phyloP scores from a whole-genome alignment of 1,139 yeast genomes.

The Suhomyces taliae region DNA sequence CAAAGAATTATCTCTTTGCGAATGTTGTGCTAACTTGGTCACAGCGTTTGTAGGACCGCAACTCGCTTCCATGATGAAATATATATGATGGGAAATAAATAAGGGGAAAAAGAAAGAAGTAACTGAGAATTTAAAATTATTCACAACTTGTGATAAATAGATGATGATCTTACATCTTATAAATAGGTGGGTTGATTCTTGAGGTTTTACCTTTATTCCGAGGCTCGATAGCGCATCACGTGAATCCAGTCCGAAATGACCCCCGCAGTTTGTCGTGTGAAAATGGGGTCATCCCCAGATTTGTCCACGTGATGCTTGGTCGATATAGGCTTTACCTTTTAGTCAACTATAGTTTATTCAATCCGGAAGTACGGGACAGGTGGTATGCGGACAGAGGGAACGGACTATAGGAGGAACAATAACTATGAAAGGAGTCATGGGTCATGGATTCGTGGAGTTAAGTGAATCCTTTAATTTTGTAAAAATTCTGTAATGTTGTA shows the following conservation, averaged over 20 bases:
- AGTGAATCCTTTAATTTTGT: too few species aligned
- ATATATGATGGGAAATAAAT: background rate
- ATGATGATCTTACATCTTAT: too few species aligned
- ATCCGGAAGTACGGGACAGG: too few species aligned
- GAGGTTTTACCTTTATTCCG: background rate
- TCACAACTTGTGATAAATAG: too few species aligned
- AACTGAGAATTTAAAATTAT: background rate
- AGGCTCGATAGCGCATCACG: background rate
- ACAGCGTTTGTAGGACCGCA: slow-evolving; percentile 29
- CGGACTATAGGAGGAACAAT: too few species aligned
- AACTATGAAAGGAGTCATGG: too few species aligned
- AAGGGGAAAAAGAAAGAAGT: background rate
- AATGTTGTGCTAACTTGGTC: slow-evolving; percentile 22
- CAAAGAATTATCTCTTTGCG: slow-evolving; percentile 25
- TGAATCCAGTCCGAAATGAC: background rate
- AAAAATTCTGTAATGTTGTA: too few species aligned
- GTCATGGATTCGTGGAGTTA: too few species aligned
- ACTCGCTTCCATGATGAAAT: slow-evolving; percentile 20
- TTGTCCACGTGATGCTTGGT: too few species aligned
- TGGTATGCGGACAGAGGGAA: too few species aligned
- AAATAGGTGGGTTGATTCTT: background rate
- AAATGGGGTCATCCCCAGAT: background rate
- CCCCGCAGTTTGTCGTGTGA: background rate
- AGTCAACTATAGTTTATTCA: too few species aligned
- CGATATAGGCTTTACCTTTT: too few species aligned